These are phyloP conservation scores for Penicillium paxilli DNA, from an alignment of 495 filamentous ascomycete species.

Conservation along the genomic window DNA sequence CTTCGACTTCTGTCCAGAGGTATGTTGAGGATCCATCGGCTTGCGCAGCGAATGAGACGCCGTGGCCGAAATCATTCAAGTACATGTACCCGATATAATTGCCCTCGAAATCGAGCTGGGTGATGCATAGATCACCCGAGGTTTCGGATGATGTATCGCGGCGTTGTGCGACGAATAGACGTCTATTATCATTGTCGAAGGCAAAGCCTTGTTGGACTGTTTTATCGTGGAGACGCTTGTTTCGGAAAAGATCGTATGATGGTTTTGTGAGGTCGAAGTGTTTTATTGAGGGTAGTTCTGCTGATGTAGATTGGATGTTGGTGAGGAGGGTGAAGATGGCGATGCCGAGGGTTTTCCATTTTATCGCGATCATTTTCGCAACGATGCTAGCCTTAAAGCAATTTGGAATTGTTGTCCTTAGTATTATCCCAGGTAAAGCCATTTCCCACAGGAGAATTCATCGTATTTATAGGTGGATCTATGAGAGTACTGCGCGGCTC, in stretches of 20 bases:
- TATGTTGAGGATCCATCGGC: conserved; percentile 16
- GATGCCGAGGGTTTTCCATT: neutral
- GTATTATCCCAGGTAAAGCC: no score
- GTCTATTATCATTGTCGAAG: conserved; percentile 23
- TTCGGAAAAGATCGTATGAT: neutral
- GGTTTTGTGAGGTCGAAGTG: neutral
- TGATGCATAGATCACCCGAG: conserved; percentile 18
- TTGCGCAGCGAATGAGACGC: conserved; percentile 17
- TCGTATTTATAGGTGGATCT: neutral
- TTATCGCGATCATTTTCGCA: neutral
- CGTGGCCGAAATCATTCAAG: conserved; percentile 18
- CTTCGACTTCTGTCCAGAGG: conserved; percentile 20
- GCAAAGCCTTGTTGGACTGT: conserved; percentile 23
- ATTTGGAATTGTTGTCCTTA: no score
- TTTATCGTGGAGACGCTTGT: conserved; percentile 4
- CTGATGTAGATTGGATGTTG: neutral
- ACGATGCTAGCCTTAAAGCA: neutral
- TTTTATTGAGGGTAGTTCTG: neutral
- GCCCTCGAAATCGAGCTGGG: conserved; percentile 22
- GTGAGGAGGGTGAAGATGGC: neutral
- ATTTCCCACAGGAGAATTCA: neutral
- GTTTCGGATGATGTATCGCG: conserved; percentile 6
- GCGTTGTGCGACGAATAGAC: conserved; percentile 18
- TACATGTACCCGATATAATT: conserved; percentile 19
- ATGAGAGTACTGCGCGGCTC: neutral